phyloP scores from a whole-genome alignment of 2,329 filamentous ascomycete species.

The Cadophora luteo-olivacea region DNA sequence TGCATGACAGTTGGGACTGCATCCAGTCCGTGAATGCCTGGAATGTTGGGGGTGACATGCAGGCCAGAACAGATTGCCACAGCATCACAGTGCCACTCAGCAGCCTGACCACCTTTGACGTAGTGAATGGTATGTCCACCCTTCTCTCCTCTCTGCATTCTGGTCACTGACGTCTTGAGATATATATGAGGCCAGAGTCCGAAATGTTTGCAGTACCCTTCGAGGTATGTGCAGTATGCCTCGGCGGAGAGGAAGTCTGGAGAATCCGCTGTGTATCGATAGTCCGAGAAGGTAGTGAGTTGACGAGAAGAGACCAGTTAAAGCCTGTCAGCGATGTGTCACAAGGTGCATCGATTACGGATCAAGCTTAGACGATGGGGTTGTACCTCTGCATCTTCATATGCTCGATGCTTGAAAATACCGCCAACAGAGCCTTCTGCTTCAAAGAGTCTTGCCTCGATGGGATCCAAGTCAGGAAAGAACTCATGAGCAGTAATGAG shows the following conservation, averaged over 20 bases:
- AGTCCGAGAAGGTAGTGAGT: conserved; percentile 58
- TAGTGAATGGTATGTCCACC: conserved; percentile 31
- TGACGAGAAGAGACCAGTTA: conserved; percentile 59
- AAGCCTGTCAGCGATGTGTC: too few relatives aligned
- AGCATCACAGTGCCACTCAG: conserved; percentile 49
- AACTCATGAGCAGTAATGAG: conserved; percentile 48
- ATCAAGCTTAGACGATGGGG: too few relatives aligned
- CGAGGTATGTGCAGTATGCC: conserved; percentile 52
- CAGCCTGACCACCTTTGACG: conserved; percentile 8
- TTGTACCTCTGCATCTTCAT: conserved; percentile 53
- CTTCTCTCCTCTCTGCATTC: conserved; percentile 12
- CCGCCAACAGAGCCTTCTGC: conserved; percentile 52
- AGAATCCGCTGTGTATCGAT: conserved; percentile 49
- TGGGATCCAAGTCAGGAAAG: conserved; percentile 44
- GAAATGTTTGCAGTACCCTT: conserved; percentile 50
- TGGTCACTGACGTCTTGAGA: conserved; percentile 44
- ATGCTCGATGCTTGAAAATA: conserved; percentile 54
- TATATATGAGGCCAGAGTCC: conserved; percentile 48
- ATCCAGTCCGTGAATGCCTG: conserved; percentile 49
- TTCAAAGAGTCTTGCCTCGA: conserved; percentile 55
- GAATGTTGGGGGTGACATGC: conserved; percentile 51
- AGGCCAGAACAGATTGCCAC: conserved; percentile 54
- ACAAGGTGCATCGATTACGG: too few relatives aligned
- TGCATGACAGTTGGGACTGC: conserved; percentile 49
- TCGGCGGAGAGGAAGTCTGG: conserved; percentile 53